Conservation (phyloP, 2,329 filamentous ascomycete species). For the Diaporthe vaccinii region DNA sequence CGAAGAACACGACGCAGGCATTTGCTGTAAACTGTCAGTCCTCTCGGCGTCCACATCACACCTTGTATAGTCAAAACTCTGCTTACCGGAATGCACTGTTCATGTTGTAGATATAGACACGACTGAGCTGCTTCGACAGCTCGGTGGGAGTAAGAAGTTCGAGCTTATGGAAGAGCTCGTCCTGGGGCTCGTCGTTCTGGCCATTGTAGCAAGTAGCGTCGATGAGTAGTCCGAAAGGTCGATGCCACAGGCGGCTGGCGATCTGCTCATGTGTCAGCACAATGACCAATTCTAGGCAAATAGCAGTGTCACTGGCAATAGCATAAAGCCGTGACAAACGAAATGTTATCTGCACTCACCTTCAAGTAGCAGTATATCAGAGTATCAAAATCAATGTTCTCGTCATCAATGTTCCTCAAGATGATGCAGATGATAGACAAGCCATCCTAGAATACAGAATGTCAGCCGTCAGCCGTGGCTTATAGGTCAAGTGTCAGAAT, state of each 20-base stretch:
- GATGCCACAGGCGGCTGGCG: slow-evolving; percentile 78
- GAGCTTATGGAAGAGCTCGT: slow-evolving; percentile 74
- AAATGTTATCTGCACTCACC: slow-evolving; percentile 52
- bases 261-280: slow-evolving; percentile 59
- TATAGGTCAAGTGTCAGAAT: neutral
- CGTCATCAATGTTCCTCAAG: slow-evolving; percentile 75
- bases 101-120: slow-evolving; percentile 81
- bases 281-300: neutral
- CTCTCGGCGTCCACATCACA: neutral
- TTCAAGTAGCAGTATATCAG: slow-evolving; percentile 78
- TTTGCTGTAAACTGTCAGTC: slow-evolving; percentile 57
- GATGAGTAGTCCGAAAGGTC: slow-evolving; percentile 76
- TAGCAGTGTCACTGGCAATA: neutral
- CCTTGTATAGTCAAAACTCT: neutral
- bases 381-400: slow-evolving; percentile 75
- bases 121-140: slow-evolving; percentile 68
- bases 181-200: slow-evolving; percentile 72
- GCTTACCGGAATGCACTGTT: slow-evolving; percentile 75
- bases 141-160: slow-evolving; percentile 74
- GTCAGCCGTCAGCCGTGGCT: slow-evolving; percentile 28
- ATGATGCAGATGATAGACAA: slow-evolving; percentile 78
- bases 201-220: slow-evolving; percentile 79
- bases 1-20: slow-evolving; percentile 75
- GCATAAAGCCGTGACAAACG: neutral
- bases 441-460: slow-evolving; percentile 65